phyloP scores from a whole-genome alignment of 2,329 filamentous ascomycete genomes.

The Beauveria rudraprayagi region DNA sequence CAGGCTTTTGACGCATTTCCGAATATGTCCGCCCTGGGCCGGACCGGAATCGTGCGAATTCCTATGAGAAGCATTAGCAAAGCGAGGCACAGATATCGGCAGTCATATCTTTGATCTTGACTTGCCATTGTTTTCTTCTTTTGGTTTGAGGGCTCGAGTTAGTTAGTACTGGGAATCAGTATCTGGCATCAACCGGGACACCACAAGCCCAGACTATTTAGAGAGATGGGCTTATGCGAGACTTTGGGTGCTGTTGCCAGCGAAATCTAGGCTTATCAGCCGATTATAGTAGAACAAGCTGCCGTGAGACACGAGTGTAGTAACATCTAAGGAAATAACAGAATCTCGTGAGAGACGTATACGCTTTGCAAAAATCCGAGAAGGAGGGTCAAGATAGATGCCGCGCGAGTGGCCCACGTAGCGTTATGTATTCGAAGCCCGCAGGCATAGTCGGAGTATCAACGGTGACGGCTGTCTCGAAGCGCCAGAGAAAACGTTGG shows the following conservation, averaged over 20 bases:
- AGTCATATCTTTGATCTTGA: not conserved
- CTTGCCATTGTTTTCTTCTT: constrained; percentile 29
- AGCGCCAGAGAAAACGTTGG: constrained; percentile 3
- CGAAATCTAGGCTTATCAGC: constrained; percentile 19
- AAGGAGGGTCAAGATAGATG: constrained; percentile 7
- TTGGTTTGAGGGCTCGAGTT: constrained; percentile 12
- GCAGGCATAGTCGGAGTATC: not conserved
- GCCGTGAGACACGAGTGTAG: constrained; percentile 14
- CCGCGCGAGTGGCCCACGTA: constrained; percentile 1
- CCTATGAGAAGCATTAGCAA: constrained; percentile 19
- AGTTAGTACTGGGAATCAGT: not conserved
- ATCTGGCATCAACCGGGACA: not conserved
- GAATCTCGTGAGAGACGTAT: constrained; percentile 12
- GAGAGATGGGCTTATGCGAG: not conserved
- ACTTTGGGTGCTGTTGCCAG: constrained; percentile 30
- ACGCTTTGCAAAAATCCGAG: constrained; percentile 11
- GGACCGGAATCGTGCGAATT: constrained; percentile 27
- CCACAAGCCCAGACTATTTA: not conserved
- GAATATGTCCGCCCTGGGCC: constrained; percentile 32
- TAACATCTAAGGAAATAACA: constrained; percentile 12
- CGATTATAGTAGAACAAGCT: constrained; percentile 13
- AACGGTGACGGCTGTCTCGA: constrained; percentile 2
- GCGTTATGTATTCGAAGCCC: constrained; percentile 5
- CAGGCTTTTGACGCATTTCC: constrained; percentile 45
- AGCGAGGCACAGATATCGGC: not conserved